A percentile compares a stretch with the other conserved stretches of the same genome.
Evolutionary conservation across 371 early-diverging fungal genomes (phyloP).

Genomic region (Haplosporangium sp.): DNA sequence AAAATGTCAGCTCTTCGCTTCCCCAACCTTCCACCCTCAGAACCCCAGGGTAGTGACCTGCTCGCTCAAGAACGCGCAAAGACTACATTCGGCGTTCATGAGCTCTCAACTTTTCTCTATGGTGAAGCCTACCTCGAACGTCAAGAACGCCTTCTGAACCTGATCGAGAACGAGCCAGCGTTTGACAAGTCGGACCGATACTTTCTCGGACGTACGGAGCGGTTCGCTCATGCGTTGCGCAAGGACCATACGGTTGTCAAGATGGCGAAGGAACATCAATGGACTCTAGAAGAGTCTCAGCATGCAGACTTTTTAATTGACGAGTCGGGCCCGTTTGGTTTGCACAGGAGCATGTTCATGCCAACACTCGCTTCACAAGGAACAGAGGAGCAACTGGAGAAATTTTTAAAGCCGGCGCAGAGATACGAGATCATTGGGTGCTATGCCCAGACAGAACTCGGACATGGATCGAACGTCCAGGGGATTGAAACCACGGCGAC

Average conservation of each 20-base stretch:
- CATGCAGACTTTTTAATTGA: constrained; percentile 66
- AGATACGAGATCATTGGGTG: constrained; percentile 86
- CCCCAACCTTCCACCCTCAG: constrained; percentile 64
- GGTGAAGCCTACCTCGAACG: constrained; percentile 62
- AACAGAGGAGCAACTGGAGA: constrained; percentile 80
- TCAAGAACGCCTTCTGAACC: constrained; percentile 58
- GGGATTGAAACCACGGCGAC: constrained; percentile 95
- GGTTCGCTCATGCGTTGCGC: constrained; percentile 58
- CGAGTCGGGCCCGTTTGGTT: constrained; percentile 65
- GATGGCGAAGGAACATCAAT: constrained; percentile 59
- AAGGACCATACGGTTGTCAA: constrained; percentile 68
- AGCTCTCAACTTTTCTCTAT: constrained; percentile 66
- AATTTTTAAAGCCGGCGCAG: constrained; percentile 82
- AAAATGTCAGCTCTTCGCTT: constrained; percentile 53
- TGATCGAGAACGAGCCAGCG: constrained; percentile 61
- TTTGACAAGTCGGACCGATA: constrained; percentile 70
- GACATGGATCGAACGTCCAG: constrained; percentile 92
- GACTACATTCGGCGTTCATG: constrained; percentile 63
- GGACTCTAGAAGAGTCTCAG: constrained; percentile 60
- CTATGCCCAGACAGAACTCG: constrained; percentile 93
- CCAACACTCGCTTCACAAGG: constrained; percentile 81
- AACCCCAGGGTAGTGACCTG: constrained; percentile 67
- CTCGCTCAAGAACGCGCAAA: constrained; percentile 66
- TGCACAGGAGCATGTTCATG: constrained; percentile 67
- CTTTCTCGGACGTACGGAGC: constrained; percentile 63